Base-by-base conservation (phyloP, 2,329 filamentous ascomycete genomes). In the Stagonosporopsis chrysanthemi region DNA sequence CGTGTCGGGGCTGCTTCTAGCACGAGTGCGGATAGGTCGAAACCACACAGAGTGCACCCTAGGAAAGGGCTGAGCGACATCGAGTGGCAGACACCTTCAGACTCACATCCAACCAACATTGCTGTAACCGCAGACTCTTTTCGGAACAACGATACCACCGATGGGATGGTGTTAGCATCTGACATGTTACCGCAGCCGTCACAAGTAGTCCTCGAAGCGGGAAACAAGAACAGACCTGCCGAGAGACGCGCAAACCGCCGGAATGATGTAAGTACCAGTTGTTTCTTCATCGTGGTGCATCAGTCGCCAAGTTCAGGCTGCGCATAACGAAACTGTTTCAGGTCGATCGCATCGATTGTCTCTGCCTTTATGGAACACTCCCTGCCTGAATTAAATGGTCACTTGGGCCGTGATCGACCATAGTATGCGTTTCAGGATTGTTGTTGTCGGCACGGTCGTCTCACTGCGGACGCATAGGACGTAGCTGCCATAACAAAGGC, bases 251-350 rank as follows among this genome's bases (percentile, higher is more conserved):
- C 60, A 52, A 61, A 47, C 31, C 62, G 48, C 50, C 64, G 59
- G 60, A 60, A 66, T 60, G 69, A 70, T 59, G 73, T 75, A 59
- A 73, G 73, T 76, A 57, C 56, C 31, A 45, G 53, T 56, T 63
- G 58, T 65, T 65, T 73, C 58, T 50, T 47, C 50, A n/a, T 43
- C 51, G 38, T 54, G 38, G 44, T 40, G 48, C 33, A 64, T 63
- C 55, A 64, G 63, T 63, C 57, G 61, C 57, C 59, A 52, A 63
- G 45, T 26, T 55, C 26, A 14, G 57, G 39, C 35, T 56, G 49
- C 47, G 64, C 64, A 65, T 66, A 57, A 69, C 56, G 65, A 72
- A 71, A 67, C 65, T 33, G 69, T 66, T 68, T 71, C 64, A 66
- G 57, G 59, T 57, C 31, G 55, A 60, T 52, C 61, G 48, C 56